phyloP scores from a whole-genome alignment of 1,284 basidiomycete genomes.

The Trametes pubescens region DNA sequence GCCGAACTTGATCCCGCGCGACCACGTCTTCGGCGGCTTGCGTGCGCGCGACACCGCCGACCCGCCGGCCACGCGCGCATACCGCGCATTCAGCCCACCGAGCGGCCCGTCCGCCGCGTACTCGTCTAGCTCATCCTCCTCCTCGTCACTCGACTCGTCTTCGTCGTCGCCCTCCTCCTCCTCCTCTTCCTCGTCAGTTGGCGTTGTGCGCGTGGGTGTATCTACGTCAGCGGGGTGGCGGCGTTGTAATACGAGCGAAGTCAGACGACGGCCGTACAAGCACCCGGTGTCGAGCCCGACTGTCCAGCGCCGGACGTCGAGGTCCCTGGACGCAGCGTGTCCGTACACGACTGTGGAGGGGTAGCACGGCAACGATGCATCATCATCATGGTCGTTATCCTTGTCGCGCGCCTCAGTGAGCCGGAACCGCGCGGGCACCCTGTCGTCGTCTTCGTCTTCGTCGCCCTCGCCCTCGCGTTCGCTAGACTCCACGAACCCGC shows the following conservation, averaged over 20 bases:
- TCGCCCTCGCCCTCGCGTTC: conserved; percentile 18
- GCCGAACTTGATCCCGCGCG: conserved; percentile 36
- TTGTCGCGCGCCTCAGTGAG: not conserved
- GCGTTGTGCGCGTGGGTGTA: conserved; percentile 4
- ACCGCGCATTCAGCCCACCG: conserved; percentile 24
- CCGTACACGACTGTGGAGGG: conserved; percentile 86
- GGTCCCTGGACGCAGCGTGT: conserved; percentile 77
- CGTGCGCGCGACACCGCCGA: conserved; percentile 22
- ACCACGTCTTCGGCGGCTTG: conserved; percentile 32
- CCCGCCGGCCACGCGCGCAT: conserved; percentile 26
- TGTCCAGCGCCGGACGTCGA: conserved; percentile 82
- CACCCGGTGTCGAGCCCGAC: conserved; percentile 87
- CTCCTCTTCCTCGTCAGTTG: conserved; percentile 24
- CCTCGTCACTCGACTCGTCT: conserved; percentile 34
- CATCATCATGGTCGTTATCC: conserved; percentile 23
- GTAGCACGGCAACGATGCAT: conserved; percentile 63
- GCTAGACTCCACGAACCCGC: conserved; percentile 51
- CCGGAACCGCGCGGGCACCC: conserved; percentile 2
- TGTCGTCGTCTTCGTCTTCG: conserved; percentile 9
- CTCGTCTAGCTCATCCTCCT: conserved; percentile 30
- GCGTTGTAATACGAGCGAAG: conserved; percentile 63
- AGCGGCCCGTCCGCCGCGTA: conserved; percentile 10
- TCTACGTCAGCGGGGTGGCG: conserved; percentile 23
- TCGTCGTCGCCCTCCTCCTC: conserved; percentile 40
- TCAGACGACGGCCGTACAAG: conserved; percentile 65